These are phyloP conservation scores for Hondaea fermentalgiana DNA, from an alignment of 108 stramenopile species.

Conservation along the genomic window DNA sequence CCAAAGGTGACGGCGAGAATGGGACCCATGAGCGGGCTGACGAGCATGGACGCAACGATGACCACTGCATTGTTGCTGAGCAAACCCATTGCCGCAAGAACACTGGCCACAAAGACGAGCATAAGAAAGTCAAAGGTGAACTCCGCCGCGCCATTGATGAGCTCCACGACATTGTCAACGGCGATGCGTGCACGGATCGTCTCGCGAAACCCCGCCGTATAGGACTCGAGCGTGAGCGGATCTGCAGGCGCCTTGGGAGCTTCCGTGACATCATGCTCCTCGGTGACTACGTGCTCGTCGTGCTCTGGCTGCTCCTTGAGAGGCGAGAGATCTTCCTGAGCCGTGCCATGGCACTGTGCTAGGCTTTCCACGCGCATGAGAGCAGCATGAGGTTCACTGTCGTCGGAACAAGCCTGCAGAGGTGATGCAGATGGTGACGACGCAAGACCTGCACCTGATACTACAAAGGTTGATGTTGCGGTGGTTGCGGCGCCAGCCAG, in stretches of 20 bases:
- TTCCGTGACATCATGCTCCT: neutral
- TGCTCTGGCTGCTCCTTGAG: too few species aligned
- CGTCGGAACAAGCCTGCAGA: too few species aligned
- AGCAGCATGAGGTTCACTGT: too few species aligned
- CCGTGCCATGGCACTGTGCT: too few species aligned
- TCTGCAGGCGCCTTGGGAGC: neutral
- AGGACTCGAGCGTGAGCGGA: neutral
- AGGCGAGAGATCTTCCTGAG: too few species aligned
- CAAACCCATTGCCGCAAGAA: conserved; percentile 69
- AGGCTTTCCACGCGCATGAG: too few species aligned
- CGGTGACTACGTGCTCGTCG: neutral
- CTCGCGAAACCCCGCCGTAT: neutral
- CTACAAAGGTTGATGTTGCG: too few species aligned
- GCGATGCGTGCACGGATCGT: conserved; percentile 23
- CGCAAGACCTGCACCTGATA: too few species aligned
- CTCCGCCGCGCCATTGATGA: conserved; percentile 47
- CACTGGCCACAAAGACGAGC: conserved; percentile 56
- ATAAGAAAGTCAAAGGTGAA: conserved; percentile 42
- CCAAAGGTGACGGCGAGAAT: conserved; percentile 54
- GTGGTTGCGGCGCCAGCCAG: too few species aligned
- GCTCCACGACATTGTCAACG: conserved; percentile 53
- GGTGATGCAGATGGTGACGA: too few species aligned
- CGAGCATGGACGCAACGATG: conserved; percentile 75
- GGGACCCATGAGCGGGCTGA: conserved; percentile 64
- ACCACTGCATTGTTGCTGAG: conserved; percentile 58